phyloP scores from a whole-genome alignment of 1,284 basidiomycete species.

The Gomphus bonarii region DNA sequence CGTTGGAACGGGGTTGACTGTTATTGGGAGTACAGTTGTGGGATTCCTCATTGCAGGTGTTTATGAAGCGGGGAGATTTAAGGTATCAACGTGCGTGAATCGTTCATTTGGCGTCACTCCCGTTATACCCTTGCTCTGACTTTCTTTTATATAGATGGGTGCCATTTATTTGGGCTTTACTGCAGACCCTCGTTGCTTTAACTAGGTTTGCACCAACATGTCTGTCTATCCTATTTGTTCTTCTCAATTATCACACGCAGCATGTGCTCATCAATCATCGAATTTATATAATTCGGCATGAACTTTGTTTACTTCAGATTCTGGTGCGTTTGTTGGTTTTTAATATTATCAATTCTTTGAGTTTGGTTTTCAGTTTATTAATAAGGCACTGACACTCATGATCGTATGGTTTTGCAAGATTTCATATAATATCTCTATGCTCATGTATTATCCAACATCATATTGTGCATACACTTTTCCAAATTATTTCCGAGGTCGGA shows the following conservation, averaged over 20 bases:
- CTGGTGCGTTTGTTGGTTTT: not conserved
- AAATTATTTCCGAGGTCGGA: not conserved
- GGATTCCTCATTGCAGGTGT: slow-evolving; percentile 63
- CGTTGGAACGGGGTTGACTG: slow-evolving; percentile 49
- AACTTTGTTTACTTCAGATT: not conserved
- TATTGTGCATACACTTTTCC: not conserved
- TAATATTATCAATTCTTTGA: not conserved
- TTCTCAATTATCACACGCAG: slow-evolving; percentile 21
- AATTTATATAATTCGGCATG: slow-evolving; percentile 30
- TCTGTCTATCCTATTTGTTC: not conserved
- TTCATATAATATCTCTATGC: not conserved
- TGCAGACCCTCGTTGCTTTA: slow-evolving; percentile 58
- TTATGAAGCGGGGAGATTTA: slow-evolving; percentile 56
- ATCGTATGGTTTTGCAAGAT: not conserved
- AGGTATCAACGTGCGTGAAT: slow-evolving; percentile 67
- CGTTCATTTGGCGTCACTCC: not conserved
- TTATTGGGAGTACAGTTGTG: slow-evolving; percentile 60
- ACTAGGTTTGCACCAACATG: slow-evolving; percentile 38
- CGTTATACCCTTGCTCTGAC: not conserved
- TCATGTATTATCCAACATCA: too few relatives aligned
- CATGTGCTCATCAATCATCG: slow-evolving; percentile 46
- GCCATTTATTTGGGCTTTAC: slow-evolving; percentile 65
- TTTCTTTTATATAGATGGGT: slow-evolving; percentile 49
- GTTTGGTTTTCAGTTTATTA: not conserved
- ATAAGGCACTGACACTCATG: not conserved